Conservation (phyloP, 345 rosid genomes). For the Clausena lansium region DNA sequence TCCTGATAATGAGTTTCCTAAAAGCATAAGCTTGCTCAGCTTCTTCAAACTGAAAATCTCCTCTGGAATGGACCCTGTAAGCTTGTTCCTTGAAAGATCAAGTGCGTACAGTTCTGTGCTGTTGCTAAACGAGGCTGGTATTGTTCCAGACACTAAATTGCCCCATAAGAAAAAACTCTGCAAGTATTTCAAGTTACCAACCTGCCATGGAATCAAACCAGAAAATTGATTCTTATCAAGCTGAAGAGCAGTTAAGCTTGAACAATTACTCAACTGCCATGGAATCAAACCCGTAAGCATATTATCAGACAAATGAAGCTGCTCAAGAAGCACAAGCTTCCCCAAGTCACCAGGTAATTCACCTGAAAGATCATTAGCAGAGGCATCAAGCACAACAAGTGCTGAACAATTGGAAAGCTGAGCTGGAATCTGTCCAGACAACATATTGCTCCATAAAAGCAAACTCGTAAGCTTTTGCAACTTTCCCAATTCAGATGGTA, state of each 20-base stretch:
- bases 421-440: constrained; percentile 74
- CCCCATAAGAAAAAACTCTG: constrained; percentile 97
- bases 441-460: constrained; percentile 84
- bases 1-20: constrained; percentile 87
- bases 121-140: constrained; percentile 82
- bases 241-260: constrained; percentile 83
- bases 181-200: constrained; percentile 67
- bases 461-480: constrained; percentile 87
- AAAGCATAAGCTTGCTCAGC: constrained; percentile 90
- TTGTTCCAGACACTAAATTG: constrained; percentile 74
- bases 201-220: constrained; percentile 72
- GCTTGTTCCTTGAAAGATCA: constrained; percentile 90
- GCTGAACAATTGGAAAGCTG: constrained; percentile 89
- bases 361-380: constrained; percentile 79
- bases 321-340: constrained; percentile 70
- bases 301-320: constrained; percentile 95
- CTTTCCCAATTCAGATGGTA: constrained; percentile 76
- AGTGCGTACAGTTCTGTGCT: constrained; percentile 73
- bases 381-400: constrained; percentile 86
- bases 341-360: constrained; percentile 81
- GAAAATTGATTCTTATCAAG: constrained; percentile 85
- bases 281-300: constrained; percentile 67
- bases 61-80: constrained; percentile 78
- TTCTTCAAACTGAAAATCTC: constrained; percentile 78
- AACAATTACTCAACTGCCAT: constrained; percentile 77